Percentiles rank a stretch among this genome's conserved stretches.
These are phyloP conservation scores for Hortiboletus flavorubellus DNA, from an alignment of 768 basidiomycete genomes.

Conservation along the genomic window DNA sequence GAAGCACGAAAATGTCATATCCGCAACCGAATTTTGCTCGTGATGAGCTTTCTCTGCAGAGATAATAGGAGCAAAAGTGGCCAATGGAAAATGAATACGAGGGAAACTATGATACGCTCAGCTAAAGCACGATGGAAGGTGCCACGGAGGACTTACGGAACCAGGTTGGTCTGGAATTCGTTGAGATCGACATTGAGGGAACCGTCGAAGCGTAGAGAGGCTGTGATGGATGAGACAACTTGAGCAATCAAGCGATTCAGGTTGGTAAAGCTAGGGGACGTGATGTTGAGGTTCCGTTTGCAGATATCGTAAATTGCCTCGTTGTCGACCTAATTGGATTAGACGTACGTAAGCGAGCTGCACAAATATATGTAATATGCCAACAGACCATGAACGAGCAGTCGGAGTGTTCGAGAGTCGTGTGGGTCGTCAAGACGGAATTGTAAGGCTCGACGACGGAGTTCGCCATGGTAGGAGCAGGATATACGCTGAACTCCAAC, in stretches of 20 bases:
- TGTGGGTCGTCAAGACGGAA: slow-evolving; percentile 94
- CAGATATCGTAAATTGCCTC: slow-evolving; percentile 74
- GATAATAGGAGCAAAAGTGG: slow-evolving; percentile 93
- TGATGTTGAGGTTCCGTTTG: slow-evolving; percentile 89
- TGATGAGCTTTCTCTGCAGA: slow-evolving; percentile 93
- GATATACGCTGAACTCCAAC: slow-evolving; percentile 97
- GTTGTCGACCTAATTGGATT: slow-evolving; percentile 60
- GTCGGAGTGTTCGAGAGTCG: slow-evolving; percentile 97
- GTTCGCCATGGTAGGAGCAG: slow-evolving; percentile 87
- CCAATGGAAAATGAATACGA: slow-evolving; percentile 97
- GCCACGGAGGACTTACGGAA: slow-evolving; percentile 63
- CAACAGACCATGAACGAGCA: slow-evolving; percentile 93
- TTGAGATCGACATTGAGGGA: slow-evolving; percentile 74
- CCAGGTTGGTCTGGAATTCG: slow-evolving; percentile 99
- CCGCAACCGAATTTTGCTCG: slow-evolving; percentile 96
- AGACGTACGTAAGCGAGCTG: slow-evolving; percentile 1
- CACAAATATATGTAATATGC: slow-evolving; percentile 5
- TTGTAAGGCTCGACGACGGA: slow-evolving; percentile 99
- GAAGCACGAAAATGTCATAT: slow-evolving; percentile 94
- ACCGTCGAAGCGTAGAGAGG: slow-evolving; percentile 72
- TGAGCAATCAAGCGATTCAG: slow-evolving; percentile 96
- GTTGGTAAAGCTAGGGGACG: slow-evolving; percentile 89
- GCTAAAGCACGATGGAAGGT: not conserved
- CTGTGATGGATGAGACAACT: slow-evolving; percentile 97
- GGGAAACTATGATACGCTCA: slow-evolving; percentile 63